These are phyloP conservation scores for Cryphonectria nitschkei DNA, from an alignment of 2,329 filamentous ascomycete species.

Conservation along the genomic window DNA sequence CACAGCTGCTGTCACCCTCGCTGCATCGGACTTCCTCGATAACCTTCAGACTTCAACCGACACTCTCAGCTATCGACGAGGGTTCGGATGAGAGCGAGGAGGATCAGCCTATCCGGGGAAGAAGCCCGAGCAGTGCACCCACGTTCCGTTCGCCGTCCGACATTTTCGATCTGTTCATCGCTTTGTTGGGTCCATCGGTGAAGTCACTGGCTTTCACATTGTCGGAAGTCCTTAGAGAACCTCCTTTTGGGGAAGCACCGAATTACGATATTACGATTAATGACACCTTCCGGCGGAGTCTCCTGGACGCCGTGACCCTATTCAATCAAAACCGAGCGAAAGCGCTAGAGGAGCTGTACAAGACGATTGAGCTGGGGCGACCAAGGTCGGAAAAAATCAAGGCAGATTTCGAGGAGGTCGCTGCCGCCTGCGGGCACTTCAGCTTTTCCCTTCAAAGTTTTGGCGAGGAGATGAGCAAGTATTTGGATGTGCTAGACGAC, in stretches of 20 bases:
- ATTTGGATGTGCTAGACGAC: conserved; percentile 83
- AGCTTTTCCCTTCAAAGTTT: conserved; percentile 90
- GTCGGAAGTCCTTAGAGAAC: conserved; percentile 83
- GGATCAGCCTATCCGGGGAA: conserved; percentile 40
- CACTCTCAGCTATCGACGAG: conserved; percentile 66
- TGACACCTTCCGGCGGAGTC: conserved; percentile 77
- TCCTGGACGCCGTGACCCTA: conserved; percentile 77
- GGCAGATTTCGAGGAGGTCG: conserved; percentile 95
- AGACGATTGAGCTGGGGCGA: conserved; percentile 72
- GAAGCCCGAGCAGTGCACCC: conserved; percentile 34
- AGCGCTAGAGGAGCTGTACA: conserved; percentile 80
- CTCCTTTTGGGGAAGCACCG: conserved; percentile 75
- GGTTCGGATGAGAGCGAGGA: conserved; percentile 60
- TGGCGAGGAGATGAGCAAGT: conserved; percentile 83
- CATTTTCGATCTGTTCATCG: conserved; percentile 90
- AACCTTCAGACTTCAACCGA: conserved; percentile 45
- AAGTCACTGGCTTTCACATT: conserved; percentile 93
- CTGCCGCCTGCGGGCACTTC: conserved; percentile 96
- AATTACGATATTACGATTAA: conserved; percentile 74
- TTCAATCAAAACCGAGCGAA: conserved; percentile 77
- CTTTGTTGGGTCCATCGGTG: conserved; percentile 88
- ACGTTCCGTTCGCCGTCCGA: conserved; percentile 69
- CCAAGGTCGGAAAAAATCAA: conserved; percentile 74
- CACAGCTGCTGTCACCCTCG: conserved; percentile 37
- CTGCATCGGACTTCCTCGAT: conserved; percentile 36